Base-by-base conservation (phyloP, 129 eudicot species). In the Artemisia argyi region DNA sequence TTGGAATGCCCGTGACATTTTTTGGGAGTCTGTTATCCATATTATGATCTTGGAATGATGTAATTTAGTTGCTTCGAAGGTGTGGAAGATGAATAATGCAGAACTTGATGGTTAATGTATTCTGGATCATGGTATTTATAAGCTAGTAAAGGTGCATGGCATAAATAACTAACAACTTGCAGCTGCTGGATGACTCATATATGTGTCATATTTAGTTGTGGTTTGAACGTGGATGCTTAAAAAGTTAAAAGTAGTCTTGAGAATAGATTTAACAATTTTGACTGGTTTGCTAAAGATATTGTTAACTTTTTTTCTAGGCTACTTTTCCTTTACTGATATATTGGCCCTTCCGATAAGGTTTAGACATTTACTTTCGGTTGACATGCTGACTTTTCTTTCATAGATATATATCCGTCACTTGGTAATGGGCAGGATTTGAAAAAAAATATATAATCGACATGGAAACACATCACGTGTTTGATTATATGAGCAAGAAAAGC, bases 11-110 rank as follows among this genome's bases (percentile, higher is more conserved):
- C 26, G 46, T 42, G 56, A 61, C 76, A 46, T 30, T 65, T 47
- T 48, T 63, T 60, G 66, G 48, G 16, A 42, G 44, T 60, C 16
- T 66, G 51, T 17, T 76, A 65, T 58, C 80, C 85, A 72, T 76
- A 52, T 16, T 46, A 71, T 70, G 50, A 28, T 2, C 24, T 3
- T 16, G 12, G 24, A 11, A 7, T 20, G 51, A 22, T 24, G 65
- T 44, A 46, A 7, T 22, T 13, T 59, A 16, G 42, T 53, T 48
- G 53, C 1, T 17, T 54, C 7, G 64, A 7, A 14, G 73, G 7
- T 62, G 16, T 11, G 35, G 20, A 7, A 39, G 2, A 39, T 1
- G 61, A n/a, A 7, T 32, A 19, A 55, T 66, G 57, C 59, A 60
- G 63, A 72, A 61, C 39, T 57, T 69, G 64, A 7, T 59, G 7